phyloP scores from a whole-genome alignment of 495 filamentous ascomycete genomes.

The Bacidia rubella region DNA sequence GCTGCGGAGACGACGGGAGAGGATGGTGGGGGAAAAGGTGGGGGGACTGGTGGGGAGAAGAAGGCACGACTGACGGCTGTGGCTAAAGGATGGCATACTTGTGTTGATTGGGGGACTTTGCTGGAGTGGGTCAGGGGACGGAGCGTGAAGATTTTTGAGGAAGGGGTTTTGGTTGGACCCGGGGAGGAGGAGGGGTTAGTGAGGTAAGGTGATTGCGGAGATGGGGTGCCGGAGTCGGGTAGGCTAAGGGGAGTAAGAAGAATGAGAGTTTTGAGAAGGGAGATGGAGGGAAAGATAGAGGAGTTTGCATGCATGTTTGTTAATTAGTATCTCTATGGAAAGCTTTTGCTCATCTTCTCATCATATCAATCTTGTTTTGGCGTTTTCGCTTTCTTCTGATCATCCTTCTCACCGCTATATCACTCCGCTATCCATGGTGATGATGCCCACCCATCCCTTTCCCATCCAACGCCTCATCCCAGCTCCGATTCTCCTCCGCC shows the following conservation, averaged over 20 bases:
- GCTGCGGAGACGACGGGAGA: neutral
- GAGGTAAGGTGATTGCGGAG: neutral
- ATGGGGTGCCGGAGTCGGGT: no score
- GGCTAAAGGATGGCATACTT: neutral
- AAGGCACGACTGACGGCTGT: neutral
- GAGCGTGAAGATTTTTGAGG: neutral
- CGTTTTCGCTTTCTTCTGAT: neutral
- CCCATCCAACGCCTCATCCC: neutral
- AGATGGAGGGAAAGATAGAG: neutral
- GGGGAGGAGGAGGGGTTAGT: neutral
- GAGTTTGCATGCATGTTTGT: no score
- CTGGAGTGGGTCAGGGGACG: neutral
- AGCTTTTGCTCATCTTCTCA: neutral
- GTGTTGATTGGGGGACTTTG: conserved; percentile 1
- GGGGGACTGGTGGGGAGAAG: neutral
- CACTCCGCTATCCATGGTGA: neutral
- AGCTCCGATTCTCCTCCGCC: conserved; percentile 4
- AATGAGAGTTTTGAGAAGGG: neutral
- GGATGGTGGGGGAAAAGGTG: neutral
- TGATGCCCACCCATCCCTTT: neutral
- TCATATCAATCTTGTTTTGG: neutral
- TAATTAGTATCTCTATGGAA: no score
- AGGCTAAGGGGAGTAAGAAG: no score
- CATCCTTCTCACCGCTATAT: neutral
- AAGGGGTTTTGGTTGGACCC: neutral